phyloP scores from a whole-genome alignment of 2,329 filamentous ascomycete genomes.

The Epicoccum nigrum region DNA sequence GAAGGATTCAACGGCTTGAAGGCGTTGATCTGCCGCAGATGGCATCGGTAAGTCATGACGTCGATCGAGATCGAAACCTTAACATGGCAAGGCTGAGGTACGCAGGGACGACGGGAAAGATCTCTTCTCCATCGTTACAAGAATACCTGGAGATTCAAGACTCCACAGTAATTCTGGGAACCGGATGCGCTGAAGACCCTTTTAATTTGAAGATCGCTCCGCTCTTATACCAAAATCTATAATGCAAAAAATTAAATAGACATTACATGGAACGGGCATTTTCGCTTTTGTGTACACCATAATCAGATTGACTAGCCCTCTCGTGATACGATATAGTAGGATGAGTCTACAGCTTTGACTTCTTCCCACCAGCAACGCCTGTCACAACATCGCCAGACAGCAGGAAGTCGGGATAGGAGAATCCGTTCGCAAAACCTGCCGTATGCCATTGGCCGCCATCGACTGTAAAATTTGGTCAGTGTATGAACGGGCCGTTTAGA shows the following conservation, averaged over 20 bases:
- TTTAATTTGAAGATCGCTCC: background rate
- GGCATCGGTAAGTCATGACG: background rate
- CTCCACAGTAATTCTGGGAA: background rate
- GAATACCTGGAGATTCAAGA: background rate
- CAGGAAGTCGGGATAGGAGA: conserved; percentile 65
- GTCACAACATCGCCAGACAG: conserved; percentile 59
- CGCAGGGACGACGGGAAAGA: background rate
- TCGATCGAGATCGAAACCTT: conserved; percentile 10
- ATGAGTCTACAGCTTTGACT: conserved; percentile 57
- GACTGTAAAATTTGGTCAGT: conserved; percentile 45
- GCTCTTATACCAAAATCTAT: too few species aligned
- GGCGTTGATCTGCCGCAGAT: conserved; percentile 4
- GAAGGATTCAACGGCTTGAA: background rate
- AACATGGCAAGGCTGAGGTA: background rate
- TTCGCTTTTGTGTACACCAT: too few species aligned
- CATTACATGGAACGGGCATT: background rate
- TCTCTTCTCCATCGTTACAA: background rate
- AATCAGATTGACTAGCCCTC: too few species aligned
- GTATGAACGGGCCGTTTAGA: too few species aligned
- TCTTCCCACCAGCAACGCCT: conserved; percentile 65
- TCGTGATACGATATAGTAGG: too few species aligned
- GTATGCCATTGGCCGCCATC: conserved; percentile 61
- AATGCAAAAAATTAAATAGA: too few species aligned
- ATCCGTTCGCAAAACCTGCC: conserved; percentile 46
- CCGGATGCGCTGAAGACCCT: background rate